Evolutionary conservation across 305 asterid genomes (phyloP).

Genomic region (Fraxinus baroniana): DNA sequence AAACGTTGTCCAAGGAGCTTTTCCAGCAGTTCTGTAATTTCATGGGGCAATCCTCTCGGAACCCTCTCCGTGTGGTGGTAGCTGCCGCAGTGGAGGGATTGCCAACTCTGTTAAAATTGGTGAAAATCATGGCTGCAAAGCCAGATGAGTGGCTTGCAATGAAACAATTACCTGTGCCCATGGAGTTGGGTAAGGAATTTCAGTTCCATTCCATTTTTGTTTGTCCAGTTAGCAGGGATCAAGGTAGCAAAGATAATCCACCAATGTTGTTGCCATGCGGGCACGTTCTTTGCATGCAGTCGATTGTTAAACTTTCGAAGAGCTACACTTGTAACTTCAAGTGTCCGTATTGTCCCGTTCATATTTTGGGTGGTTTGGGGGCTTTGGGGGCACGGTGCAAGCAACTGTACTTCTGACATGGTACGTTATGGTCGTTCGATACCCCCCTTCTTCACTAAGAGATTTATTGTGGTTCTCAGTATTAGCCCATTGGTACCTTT

Average conservation of each 20-base stretch:
- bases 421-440: background rate
- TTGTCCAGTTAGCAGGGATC: constrained; percentile 57
- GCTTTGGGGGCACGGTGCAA: constrained; percentile 33
- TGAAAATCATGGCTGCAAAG: constrained; percentile 47
- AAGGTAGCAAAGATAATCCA: constrained; percentile 48
- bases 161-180: constrained; percentile 50
- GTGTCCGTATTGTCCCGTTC: constrained; percentile 51
- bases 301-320: constrained; percentile 40
- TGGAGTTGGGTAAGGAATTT: constrained; percentile 51
- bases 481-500: background rate
- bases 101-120: constrained; percentile 57
- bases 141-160: constrained; percentile 52
- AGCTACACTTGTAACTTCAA: constrained; percentile 36
- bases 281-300: constrained; percentile 55
- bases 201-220: constrained; percentile 58
- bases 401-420: constrained; percentile 37
- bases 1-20: constrained; percentile 35
- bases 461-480: background rate
- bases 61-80: constrained; percentile 45
- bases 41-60: constrained; percentile 40
- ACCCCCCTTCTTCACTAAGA: background rate
- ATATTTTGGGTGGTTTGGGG: constrained; percentile 9
- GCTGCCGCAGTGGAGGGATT: constrained; percentile 55
- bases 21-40: constrained; percentile 35
- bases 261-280: constrained; percentile 63